Conservation (phyloP, 2,329 filamentous ascomycete genomes). For the Trichoderma koningiopsis region DNA sequence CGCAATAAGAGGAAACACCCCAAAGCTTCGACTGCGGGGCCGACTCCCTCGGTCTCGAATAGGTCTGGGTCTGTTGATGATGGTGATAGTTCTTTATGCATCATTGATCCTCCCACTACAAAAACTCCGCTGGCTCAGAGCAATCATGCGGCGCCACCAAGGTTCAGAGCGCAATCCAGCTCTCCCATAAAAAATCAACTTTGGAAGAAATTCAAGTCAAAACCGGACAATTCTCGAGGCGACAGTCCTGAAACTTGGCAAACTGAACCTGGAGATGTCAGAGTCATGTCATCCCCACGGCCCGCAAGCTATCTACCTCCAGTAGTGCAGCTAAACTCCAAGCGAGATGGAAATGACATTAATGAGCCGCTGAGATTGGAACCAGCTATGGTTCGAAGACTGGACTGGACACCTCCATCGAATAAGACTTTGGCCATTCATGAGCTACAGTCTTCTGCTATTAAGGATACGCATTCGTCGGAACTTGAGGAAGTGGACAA, state of each 20-base stretch:
- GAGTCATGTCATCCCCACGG: not conserved
- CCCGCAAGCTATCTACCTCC: no score
- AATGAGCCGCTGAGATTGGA: conserved; percentile 45
- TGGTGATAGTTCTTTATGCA: conserved; percentile 27
- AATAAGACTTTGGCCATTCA: conserved; percentile 39
- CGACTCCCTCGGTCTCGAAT: not conserved
- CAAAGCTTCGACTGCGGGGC: not conserved
- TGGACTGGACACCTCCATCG: conserved; percentile 69
- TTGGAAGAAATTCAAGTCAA: conserved; percentile 43
- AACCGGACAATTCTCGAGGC: not conserved
- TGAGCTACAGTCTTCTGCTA: conserved; percentile 38
- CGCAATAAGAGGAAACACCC: not conserved
- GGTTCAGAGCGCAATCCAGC: conserved; percentile 9
- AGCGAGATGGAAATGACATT: conserved; percentile 27
- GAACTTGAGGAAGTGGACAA: conserved; percentile 29
- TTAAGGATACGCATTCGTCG: conserved; percentile 25
- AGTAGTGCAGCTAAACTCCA: not conserved
- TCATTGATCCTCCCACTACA: conserved; percentile 31
- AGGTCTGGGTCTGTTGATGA: not conserved
- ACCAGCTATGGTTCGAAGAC: conserved; percentile 56
- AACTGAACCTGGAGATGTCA: not conserved
- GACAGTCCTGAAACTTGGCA: not conserved
- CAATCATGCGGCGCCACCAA: conserved; percentile 24
- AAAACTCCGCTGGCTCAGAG: conserved; percentile 27
- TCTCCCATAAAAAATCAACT: conserved; percentile 36